Base-by-base conservation (phyloP, 2,329 filamentous ascomycete species). In the Beauveria sp. region DNA sequence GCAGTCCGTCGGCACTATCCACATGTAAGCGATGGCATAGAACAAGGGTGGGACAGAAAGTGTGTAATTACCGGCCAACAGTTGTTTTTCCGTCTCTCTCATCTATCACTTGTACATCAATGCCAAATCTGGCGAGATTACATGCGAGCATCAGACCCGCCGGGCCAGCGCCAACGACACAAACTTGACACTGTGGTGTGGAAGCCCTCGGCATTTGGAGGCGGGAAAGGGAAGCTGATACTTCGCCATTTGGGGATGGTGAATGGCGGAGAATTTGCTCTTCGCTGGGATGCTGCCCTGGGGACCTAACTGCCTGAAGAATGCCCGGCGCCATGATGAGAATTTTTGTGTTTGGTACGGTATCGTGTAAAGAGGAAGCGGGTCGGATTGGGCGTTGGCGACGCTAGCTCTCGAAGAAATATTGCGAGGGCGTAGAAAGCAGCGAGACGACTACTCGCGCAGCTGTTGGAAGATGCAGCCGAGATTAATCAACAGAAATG, bases 81-180 rank as follows among this genome's bases (percentile, higher is more conserved):
- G 83, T 79, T 1, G 89, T 92, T 68, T 84, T 84, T 67, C 88
- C 83, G 40, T 83, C 77, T 65, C 88, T 77, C 69, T 91, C 87
- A 74, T 91, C 89, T 54, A 91, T 78, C 50, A 91, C 80, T 46
- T 81, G 79, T 3, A 84, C 80, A 61, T 84, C 83, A 67, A 90
- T 83, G 16, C 88, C 88, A 67, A 84, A 89, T 9, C 87, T 80
- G 20, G 83, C 82, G 42, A 91, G 77, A 65, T 79, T 79, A 66
- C 77, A 75, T 57, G 78, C 80, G 66, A 83, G 72, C 80, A 84
- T 84, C 62, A 84, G 74, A 62, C 82, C 82, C 16, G 82, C 80
- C 3, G 82, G 82, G 16, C 82, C 82, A 56, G 82, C 82, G 63
- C 82, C 82, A 60, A 84, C 79, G 57, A 84, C 76, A 66, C 80